Conservation (phyloP, 495 filamentous ascomycete species). For the Mycothermus thermophilus region DNA sequence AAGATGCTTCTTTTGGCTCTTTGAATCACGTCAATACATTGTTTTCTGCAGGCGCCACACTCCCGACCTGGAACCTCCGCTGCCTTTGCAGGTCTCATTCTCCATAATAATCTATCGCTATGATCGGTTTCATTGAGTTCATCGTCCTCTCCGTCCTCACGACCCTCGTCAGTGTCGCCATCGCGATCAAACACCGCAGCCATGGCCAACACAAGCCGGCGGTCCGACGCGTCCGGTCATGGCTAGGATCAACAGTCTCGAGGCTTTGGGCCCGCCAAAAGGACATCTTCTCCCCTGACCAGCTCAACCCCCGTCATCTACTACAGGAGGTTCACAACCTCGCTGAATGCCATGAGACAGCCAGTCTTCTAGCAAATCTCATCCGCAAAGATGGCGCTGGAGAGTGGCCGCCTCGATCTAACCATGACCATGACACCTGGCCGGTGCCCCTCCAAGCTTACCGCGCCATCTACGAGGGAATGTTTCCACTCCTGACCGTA, state of each 20-base stretch:
- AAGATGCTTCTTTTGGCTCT: no score
- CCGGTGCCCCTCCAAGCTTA: constrained; percentile 21
- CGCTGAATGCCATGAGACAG: constrained; percentile 13
- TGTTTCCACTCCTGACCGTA: constrained; percentile 15
- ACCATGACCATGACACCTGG: constrained; percentile 13
- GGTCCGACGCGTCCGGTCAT: no score
- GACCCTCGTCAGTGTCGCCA: constrained; percentile 1
- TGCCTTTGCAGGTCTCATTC: no score
- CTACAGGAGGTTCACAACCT: constrained; percentile 4
- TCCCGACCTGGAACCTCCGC: no score
- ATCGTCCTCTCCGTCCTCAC: constrained; percentile 1
- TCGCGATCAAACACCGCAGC: no score
- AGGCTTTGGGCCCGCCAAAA: no score
- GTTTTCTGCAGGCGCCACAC: no score
- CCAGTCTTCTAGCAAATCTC: constrained; percentile 10
- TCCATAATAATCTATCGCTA: no score
- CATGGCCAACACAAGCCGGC: no score
- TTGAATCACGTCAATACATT: no score
- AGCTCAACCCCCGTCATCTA: not conserved
- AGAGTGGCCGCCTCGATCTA: constrained; percentile 21
- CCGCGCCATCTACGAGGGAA: constrained; percentile 22
- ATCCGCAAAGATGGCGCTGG: constrained; percentile 24
- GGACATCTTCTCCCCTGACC: no score
- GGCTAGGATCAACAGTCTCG: no score
- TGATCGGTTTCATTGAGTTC: constrained; percentile 1